Base-by-base conservation (phyloP, 345 rosid species). In the Rhodamnia argentea region DNA sequence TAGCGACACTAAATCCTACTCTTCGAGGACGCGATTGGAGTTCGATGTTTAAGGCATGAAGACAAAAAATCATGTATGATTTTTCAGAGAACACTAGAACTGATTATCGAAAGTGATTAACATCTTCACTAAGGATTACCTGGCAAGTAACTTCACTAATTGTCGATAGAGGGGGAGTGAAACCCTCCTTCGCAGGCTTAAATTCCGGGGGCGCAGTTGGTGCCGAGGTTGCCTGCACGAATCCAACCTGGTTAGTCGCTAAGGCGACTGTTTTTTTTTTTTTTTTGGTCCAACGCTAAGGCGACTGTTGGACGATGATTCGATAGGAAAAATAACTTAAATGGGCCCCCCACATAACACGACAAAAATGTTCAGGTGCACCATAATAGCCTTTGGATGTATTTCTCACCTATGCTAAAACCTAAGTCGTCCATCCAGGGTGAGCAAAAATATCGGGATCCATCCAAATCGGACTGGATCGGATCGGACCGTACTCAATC, bases 81-180 rank as follows among this genome's bases (percentile, higher is more conserved):
- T n/a, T n/a, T n/a, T 62, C 75, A 6, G 5, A 62, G 40, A n/a
- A 44, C 6, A 44, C 6, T 44, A n/a, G 7, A 59, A 60, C 8
- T 7, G 70, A 59, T 59, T 2, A 27, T 62, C 7, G 75, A n/a
- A 13, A 62, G 22, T 29, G 40, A 29, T 15, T 29, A 29, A 15
- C 23, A 16, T 62, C 7, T 62, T 62, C 42, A 15, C 42, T 62
- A 29, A 7, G 1, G 4, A 29, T 27, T 42, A 85, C 87, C 87
- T 85, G 87, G 56, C 87, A 85, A 40, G 87, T 85, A 5, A 85
- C 84, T 81, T 85, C 87, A 3, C 76, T 78, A 13, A 85, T 85
- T 18, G 87, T 60, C 26, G 78, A 59, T 26, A 85, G 22, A 3
- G 84, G 87, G 37, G 87, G 84, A 47, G 55, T 56, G 4, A 85